phyloP scores from a whole-genome alignment of 2,329 filamentous ascomycete genomes.

The Fusarium virguliforme region DNA sequence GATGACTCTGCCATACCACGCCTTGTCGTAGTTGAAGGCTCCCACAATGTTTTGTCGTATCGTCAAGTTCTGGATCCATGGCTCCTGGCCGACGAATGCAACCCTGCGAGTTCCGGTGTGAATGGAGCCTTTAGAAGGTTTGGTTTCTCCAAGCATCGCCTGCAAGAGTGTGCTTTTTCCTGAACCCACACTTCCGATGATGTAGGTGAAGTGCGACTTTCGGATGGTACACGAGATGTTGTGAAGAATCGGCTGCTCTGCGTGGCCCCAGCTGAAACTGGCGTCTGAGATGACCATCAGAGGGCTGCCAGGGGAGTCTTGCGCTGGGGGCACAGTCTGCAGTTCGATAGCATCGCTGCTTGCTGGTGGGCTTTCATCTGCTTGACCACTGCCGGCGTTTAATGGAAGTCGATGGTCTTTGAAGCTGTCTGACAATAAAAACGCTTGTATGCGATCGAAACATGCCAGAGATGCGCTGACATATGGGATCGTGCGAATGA shows the following conservation, averaged over 20 bases:
- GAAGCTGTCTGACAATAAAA: conserved; percentile 23
- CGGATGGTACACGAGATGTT: conserved; percentile 19
- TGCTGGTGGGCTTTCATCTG: not conserved
- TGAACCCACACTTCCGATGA: conserved; percentile 24
- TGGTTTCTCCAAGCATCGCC: conserved; percentile 25
- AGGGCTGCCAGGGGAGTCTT: not conserved
- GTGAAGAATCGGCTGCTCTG: not conserved
- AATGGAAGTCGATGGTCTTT: conserved; percentile 29
- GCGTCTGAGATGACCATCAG: conserved; percentile 24
- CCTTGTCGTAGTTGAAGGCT: conserved; percentile 10
- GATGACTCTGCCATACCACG: conserved; percentile 22
- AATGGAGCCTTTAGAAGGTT: conserved; percentile 20
- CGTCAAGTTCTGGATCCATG: conserved; percentile 29
- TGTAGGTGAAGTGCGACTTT: conserved; percentile 27
- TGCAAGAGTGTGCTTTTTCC: conserved; percentile 28
- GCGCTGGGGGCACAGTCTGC: not conserved
- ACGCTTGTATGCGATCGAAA: conserved; percentile 24
- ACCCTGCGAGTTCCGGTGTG: conserved; percentile 18
- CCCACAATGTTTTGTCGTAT: conserved; percentile 28
- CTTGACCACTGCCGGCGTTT: not conserved
- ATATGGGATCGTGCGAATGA: conserved; percentile 26
- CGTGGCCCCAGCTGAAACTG: conserved; percentile 14
- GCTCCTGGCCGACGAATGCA: conserved; percentile 26
- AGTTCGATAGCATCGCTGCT: conserved; percentile 6
- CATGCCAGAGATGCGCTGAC: conserved; percentile 21